Base-by-base conservation (phyloP, 2,329 filamentous ascomycete genomes). In the Fusarium buharicum region DNA sequence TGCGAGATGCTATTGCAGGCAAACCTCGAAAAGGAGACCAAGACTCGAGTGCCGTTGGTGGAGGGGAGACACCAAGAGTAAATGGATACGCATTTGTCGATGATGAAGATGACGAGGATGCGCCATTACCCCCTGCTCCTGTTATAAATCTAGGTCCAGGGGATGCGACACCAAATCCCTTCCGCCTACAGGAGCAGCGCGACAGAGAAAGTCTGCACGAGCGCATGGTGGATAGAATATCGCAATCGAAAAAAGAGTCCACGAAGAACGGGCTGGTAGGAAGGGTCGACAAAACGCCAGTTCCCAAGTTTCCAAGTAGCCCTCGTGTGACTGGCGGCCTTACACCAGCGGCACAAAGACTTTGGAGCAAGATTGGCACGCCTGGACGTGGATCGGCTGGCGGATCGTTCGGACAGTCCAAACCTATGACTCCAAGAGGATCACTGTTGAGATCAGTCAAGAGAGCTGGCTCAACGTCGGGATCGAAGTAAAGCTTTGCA, bases 71-170 rank as follows among this genome's bases (percentile, higher is more conserved):
- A 0, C 95, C 94, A 0, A 85, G 92, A 3, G 91, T 98, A 1
- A 96, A 96, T 62, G 95, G 95, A 1, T 99, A 97, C 74, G 86
- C 92, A 0, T 98, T 97, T 76, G 93, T 99, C 31, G 93, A 97
- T 67, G 92, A 96, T 53, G 90, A 90, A 44, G 82, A 85, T 36
- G 84, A 82, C 14, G 78, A 79, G 14, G 67, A 71, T 2, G 70
- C 74, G 8, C n/a, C 50, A 6, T 20, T 50, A 8, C 33, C 38
- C 10, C 34, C 69, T 12, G 59, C 73, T 40, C 76, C 80, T n/a
- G 62, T 78, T 60, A 81, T 90, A 70, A 77, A 88, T 50, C 78
- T 90, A 8, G 84, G 86, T 2, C 79, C 83, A 10, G 82, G 84
- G 13, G 83, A 88, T 69, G 75, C 84, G n/a, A 85, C 85, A 1